phyloP scores from a whole-genome alignment of 257 asterid species.

The Solanum pennellii region DNA sequence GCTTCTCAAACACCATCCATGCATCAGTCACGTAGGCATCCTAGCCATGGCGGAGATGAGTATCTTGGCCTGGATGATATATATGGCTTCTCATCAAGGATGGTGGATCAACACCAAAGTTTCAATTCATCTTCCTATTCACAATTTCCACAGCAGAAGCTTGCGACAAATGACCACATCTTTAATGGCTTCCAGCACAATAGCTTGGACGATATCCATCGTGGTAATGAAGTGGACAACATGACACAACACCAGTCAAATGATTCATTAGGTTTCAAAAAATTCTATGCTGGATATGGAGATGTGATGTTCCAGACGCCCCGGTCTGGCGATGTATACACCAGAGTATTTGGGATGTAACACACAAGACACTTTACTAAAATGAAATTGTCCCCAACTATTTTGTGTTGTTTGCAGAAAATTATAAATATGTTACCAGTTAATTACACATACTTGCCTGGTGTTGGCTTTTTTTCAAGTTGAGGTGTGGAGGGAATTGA shows the following conservation, averaged over 20 bases:
- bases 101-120: constrained; percentile 31
- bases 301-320: constrained; percentile 42
- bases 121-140: constrained; percentile 27
- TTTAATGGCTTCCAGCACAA: constrained; percentile 31
- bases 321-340: constrained; percentile 61
- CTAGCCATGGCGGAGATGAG: constrained; percentile 14
- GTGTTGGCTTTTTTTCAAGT: background rate
- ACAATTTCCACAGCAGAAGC: constrained; percentile 36
- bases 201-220: constrained; percentile 30
- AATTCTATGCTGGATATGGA: constrained; percentile 60
- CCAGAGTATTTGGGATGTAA: constrained; percentile 57
- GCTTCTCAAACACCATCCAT: constrained; percentile 30
- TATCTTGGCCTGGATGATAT: constrained; percentile 14
- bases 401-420: background rate
- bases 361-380: background rate
- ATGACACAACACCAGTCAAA: constrained; percentile 35
- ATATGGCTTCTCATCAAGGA: constrained; percentile 42
- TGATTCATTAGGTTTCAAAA: constrained; percentile 47
- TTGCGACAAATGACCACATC: constrained; percentile 17
- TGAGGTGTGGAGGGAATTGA: background rate
- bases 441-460: background rate
- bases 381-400: background rate
- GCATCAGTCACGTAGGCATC: constrained; percentile 31
- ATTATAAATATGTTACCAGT: background rate
- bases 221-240: constrained; percentile 31